A percentile compares a stretch with the other conserved stretches of the same genome.
Evolutionary conservation across 768 basidiomycete genomes (phyloP).

Genomic region (Termitomyces sp.): DNA sequence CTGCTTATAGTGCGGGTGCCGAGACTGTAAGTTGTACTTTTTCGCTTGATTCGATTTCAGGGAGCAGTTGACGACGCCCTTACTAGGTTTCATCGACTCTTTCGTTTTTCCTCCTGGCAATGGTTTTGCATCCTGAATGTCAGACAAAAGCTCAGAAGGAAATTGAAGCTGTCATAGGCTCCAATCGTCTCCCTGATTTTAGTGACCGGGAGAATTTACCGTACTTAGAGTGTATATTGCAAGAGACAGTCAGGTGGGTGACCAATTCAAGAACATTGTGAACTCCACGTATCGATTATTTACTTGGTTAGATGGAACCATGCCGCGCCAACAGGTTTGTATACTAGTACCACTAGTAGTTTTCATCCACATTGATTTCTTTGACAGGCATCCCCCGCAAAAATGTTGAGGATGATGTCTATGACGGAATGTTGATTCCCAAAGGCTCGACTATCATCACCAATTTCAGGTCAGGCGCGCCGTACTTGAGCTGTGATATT

Average conservation of each 20-base stretch:
- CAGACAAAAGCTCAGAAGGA: conserved; percentile 19
- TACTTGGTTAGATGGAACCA: background rate
- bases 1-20: background rate
- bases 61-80: background rate
- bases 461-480: conserved; percentile 1
- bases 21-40: background rate
- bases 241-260: conserved; percentile 10
- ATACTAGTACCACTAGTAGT: no score
- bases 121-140: conserved; percentile 19
- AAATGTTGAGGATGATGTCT: conserved; percentile 10
- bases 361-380: background rate
- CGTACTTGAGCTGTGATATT: background rate
- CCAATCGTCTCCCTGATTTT: conserved; percentile 9
- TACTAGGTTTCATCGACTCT: background rate
- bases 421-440: conserved; percentile 12
- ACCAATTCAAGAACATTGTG: no score
- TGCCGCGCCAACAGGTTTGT: conserved; percentile 3
- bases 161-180: conserved; percentile 18
- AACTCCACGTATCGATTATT: background rate
- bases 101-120: conserved; percentile 12
- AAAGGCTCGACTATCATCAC: conserved; percentile 13
- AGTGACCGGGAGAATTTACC: conserved; percentile 16
- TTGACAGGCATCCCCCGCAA: conserved; percentile 3
- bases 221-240: conserved; percentile 18
- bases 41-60: background rate